Evolutionary conservation across 495 filamentous ascomycete species (phyloP), one percentile per base, ranked within the genome.

Genomic region (Neurospora sp.): DNA sequence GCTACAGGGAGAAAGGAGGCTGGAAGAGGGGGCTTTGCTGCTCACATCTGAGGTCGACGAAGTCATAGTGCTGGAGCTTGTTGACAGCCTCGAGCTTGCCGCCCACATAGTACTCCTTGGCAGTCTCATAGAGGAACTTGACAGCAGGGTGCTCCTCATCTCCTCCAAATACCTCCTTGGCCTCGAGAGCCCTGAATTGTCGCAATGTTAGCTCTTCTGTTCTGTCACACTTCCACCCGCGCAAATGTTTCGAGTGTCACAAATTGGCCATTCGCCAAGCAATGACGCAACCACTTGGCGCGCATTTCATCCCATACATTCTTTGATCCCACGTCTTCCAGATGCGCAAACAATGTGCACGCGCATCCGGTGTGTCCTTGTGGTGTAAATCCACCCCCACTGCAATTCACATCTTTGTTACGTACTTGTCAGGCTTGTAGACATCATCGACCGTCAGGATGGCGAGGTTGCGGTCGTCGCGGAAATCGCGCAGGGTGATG

Each of bases 1-100:
- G 9, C n/a, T n/a, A n/a, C 8, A 18, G 20, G 46, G 69, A 39
- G 39, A 70, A 61, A 39, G 69, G 59, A 18, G 20, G 20, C 27
- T 10, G 18, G 48, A 65, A 37, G 31, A 39, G 44, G 16, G 42
- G 42, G 42, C 18, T 39, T 35, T 40, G 14, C 20, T 41, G 71
- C 71, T 79, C 70, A 95, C 93, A 99, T 87, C 96, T 90, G 71
- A 97, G 88, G 79, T 89, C 96, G 76, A 98, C 93, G 86, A 98
- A 98, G 85, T 99, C 96, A 86, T 99, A 99, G 86, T 99, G 96
- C 85, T 95, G 93, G 41, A 97, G 87, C 79, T 91, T 89, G 84
- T 94, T 94, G 80, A 99, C 91, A 71, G 96, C 96, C 76, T 98
- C 93, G 70, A 99, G 83, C 88, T 93, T 97, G 80, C 96, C 96